Percentiles rank a stretch among this genome's conserved stretches.
These are phyloP conservation scores for Nicotiana noctiflora DNA, from an alignment of 257 asterid species.

Conservation along the genomic window DNA sequence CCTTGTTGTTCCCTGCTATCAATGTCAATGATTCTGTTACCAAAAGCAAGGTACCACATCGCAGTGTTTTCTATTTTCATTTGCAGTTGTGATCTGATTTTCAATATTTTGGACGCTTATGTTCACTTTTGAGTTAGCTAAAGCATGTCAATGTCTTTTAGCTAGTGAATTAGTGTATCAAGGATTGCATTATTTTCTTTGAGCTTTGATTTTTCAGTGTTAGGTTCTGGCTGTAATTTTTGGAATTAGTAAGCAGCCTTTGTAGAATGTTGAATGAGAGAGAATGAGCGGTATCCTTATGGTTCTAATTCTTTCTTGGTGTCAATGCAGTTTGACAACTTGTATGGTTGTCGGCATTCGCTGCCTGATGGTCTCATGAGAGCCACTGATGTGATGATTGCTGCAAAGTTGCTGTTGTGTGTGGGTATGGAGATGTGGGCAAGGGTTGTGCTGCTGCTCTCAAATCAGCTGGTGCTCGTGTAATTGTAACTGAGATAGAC, in stretches of 20 bases:
- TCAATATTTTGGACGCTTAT: no score
- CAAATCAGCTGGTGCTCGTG: constrained; percentile 10
- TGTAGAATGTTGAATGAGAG: no score
- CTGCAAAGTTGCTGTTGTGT: neutral
- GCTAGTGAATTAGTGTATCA: no score
- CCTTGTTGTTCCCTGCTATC: constrained; percentile 5
- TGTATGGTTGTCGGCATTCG: constrained; percentile 11
- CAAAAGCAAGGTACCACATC: constrained; percentile 6
- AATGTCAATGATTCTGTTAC: constrained; percentile 11
- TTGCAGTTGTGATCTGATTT: no score
- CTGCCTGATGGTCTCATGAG: constrained; percentile 7
- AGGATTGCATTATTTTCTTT: no score
- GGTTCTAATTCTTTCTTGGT: neutral
- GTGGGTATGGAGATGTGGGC: constrained; percentile 3
- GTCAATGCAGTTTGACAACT: constrained; percentile 3
- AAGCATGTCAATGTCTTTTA: no score
- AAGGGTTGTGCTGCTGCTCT: constrained; percentile 9
- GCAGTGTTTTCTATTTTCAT: no score
- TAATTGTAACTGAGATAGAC: constrained; percentile 9
- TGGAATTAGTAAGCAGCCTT: no score
- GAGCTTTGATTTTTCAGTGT: no score
- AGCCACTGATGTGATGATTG: constrained; percentile 13
- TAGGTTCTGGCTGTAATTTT: no score
- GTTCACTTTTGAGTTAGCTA: no score
- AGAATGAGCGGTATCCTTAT: no score